Percentiles rank a stretch among this genome's conserved stretches.
phyloP scores from a whole-genome alignment of 2,329 filamentous ascomycete species.

The Pyricularia sp. region DNA sequence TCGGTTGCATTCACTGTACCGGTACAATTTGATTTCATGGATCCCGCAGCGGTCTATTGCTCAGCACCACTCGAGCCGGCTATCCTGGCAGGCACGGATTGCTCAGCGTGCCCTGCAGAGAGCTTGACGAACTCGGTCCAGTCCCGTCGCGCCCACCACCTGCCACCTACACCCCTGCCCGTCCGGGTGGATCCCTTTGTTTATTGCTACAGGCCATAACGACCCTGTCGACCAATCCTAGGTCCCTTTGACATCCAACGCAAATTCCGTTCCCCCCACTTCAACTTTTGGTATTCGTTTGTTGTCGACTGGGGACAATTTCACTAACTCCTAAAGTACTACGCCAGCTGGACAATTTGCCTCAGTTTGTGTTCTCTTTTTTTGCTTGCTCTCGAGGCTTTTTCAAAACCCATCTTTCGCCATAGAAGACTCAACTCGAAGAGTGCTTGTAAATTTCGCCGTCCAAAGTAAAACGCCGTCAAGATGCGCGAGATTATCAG shows the following conservation, averaged over 20 bases:
- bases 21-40: not conserved
- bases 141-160: not conserved
- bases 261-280: not conserved
- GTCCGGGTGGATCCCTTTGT: not conserved
- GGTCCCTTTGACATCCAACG: not conserved
- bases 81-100: not conserved
- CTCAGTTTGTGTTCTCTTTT: not conserved
- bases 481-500: slow-evolving; percentile 97
- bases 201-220: not conserved
- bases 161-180: not conserved
- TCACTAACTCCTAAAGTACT: not conserved
- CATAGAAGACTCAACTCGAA: not conserved
- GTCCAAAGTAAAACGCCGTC: not conserved
- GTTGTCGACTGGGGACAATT: not conserved
- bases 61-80: not conserved
- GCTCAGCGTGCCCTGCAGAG: not conserved
- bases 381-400: not conserved
- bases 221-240: not conserved
- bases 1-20: not conserved
- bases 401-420: not conserved
- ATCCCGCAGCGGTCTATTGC: not conserved
- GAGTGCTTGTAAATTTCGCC: not conserved
- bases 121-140: not conserved
- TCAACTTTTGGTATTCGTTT: not conserved
- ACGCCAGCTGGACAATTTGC: not conserved